Percentiles rank a stretch among this genome's conserved stretches.
Conservation (phyloP, 257 asterid genomes). For the Avicennia marina region DNA sequence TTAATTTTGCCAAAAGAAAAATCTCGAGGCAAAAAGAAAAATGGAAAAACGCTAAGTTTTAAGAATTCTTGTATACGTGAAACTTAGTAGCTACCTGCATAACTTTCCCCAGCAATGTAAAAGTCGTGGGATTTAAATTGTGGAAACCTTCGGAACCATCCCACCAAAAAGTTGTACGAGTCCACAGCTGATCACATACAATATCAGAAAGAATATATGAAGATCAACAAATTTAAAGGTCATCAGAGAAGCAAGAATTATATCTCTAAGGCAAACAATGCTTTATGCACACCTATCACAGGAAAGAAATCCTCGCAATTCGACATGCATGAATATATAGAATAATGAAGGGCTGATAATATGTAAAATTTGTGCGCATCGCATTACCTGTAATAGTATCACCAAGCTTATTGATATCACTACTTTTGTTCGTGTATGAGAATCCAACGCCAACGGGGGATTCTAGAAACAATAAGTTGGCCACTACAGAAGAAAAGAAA, state of each 20-base stretch:
- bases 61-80: background rate
- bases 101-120: slow-evolving; percentile 87
- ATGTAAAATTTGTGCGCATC: background rate
- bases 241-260: background rate
- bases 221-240: background rate
- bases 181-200: slow-evolving; percentile 51
- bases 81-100: slow-evolving; percentile 44
- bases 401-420: slow-evolving; percentile 55
- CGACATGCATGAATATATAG: background rate
- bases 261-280: too few relatives aligned
- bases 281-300: background rate
- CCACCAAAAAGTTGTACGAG: slow-evolving; percentile 61
- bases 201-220: background rate
- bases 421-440: background rate
- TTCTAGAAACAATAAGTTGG: too few relatives aligned
- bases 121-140: slow-evolving; percentile 70
- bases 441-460: too few relatives aligned
- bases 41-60: too few relatives aligned
- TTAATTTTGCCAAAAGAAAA: background rate
- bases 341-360: background rate
- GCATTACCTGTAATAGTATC: slow-evolving; percentile 54
- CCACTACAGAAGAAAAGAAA: too few relatives aligned
- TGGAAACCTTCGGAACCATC: slow-evolving; percentile 81
- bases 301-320: too few relatives aligned
- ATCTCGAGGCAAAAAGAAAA: too few relatives aligned